Base-by-base conservation (phyloP, 768 basidiomycete species). In the Naganishia onofrii region DNA sequence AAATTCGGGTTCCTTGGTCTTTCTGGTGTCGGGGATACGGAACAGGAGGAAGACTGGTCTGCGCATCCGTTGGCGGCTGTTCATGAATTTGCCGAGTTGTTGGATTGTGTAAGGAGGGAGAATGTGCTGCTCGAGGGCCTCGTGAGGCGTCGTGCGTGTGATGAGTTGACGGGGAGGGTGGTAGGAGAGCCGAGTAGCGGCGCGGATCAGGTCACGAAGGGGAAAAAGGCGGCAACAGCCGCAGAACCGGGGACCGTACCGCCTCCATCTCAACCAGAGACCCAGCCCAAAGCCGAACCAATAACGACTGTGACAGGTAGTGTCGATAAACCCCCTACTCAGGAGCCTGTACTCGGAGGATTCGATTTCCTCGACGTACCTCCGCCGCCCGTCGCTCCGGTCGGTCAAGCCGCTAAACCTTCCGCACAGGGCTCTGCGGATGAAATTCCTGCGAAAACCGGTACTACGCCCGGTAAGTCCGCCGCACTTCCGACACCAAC, bases 81-180 rank as follows among this genome's bases (percentile, higher is more conserved):
- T 21, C 60, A 63, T 15, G 60, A 63, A 42, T 63, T 63, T 63
- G 38, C 60, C 23, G 60, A 36, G 38, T 42, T 63, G 60, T 26
- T 63, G 36, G 60, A 63, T 15, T 63, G 36, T n/a, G 60, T 63
- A 6, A 36, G 60, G 42, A 42, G 60, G 60, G 60, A 63, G 60
- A 63, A 28, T 29, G 60, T 63, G 60, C 38, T 63, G 42, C 42
- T 63, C 26, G 60, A 63, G 42, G 60, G 60, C 21, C 21, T 63
- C 1, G 60, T 63, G 38, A n/a, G 60, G 29, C 15, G 60, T 9
- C 60, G 60, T 17, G 60, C 60, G 15, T 63, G 29, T 29, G 60
- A 36, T 31, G 60, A 63, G 42, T 29, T 63, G 23, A 28, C 10
- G 36, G 60, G 60, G 23, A 63, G 60, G 60, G 60, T 63, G 8